Percentiles rank a stretch among this genome's conserved stretches.
Evolutionary conservation across 805 yeast species (phyloP).

Genomic region (Candida chilensis): DNA sequence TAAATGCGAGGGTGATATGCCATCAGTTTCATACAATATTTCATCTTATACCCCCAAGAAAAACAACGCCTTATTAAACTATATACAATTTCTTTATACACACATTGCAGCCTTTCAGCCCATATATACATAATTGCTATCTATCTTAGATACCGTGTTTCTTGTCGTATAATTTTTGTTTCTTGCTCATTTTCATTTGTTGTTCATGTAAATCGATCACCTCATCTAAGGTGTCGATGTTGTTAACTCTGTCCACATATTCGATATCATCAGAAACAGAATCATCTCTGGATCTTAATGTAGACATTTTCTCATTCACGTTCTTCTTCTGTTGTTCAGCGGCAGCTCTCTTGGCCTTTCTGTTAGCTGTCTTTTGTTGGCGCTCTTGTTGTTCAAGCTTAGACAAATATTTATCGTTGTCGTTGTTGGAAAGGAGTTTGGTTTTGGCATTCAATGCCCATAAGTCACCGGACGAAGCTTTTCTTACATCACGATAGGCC

Average conservation of each 20-base stretch:
- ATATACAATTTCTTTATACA: not conserved
- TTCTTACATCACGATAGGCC: constrained; percentile 84
- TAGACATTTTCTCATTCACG: too few species aligned
- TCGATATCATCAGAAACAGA: too few species aligned
- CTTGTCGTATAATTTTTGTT: not conserved
- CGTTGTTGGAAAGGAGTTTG: not conserved
- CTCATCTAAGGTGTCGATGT: not conserved
- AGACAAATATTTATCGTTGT: not conserved
- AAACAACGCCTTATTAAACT: not conserved
- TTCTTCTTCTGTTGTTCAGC: not conserved
- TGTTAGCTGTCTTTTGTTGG: too few species aligned
- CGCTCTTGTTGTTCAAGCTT: too few species aligned
- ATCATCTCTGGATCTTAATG: too few species aligned
- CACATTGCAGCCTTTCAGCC: not conserved
- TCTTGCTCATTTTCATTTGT: not conserved
- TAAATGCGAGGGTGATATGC: too few species aligned
- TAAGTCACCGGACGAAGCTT: constrained; percentile 73
- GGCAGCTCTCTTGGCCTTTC: constrained; percentile 1
- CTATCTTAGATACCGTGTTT: not conserved
- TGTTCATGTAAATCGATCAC: not conserved
- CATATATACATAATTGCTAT: not conserved
- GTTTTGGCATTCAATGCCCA: constrained; percentile 45
- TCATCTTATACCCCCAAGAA: not conserved
- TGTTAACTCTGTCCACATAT: too few species aligned
- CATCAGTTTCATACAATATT: not conserved